Conservation (phyloP, 1,284 basidiomycete genomes). For the Fomitiporia mediterranea region DNA sequence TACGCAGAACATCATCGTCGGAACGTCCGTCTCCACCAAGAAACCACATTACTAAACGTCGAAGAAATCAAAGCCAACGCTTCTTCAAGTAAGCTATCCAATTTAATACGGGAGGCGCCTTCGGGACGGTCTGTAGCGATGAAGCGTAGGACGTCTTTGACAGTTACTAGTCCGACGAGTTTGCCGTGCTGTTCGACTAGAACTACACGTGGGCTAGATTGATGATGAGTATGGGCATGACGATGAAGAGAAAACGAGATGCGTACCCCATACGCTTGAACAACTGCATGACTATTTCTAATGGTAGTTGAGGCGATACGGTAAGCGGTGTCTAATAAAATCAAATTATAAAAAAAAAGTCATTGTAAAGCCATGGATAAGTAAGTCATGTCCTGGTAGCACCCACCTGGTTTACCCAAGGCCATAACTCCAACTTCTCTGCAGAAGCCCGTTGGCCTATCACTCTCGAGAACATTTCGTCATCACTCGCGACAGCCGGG, state of each 20-base stretch:
- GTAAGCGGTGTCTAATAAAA: slow-evolving; percentile 77
- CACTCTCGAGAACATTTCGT: slow-evolving; percentile 59
- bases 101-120: slow-evolving; percentile 24
- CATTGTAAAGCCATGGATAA: neutral
- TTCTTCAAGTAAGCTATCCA: slow-evolving; percentile 34
- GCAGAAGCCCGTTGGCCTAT: slow-evolving; percentile 53
- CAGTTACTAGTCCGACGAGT: slow-evolving; percentile 85
- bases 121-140: slow-evolving; percentile 53
- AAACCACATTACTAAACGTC: slow-evolving; percentile 6
- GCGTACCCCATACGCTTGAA: slow-evolving; percentile 95
- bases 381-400: too few species aligned
- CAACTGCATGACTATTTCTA: slow-evolving; percentile 95
- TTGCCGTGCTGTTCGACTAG: slow-evolving; percentile 84
- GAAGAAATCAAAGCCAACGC: slow-evolving; percentile 26
- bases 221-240: neutral
- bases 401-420: slow-evolving; percentile 86
- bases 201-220: slow-evolving; percentile 77
- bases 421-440: slow-evolving; percentile 72
- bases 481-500: slow-evolving; percentile 56
- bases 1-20: slow-evolving; percentile 3
- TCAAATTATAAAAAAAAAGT: neutral
- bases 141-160: slow-evolving; percentile 92
- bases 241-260: slow-evolving; percentile 20
- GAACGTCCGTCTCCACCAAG: slow-evolving; percentile 13
- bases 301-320: slow-evolving; percentile 87